Conservation (phyloP, 139 green algal species). For the Eudorina sp. region DNA sequence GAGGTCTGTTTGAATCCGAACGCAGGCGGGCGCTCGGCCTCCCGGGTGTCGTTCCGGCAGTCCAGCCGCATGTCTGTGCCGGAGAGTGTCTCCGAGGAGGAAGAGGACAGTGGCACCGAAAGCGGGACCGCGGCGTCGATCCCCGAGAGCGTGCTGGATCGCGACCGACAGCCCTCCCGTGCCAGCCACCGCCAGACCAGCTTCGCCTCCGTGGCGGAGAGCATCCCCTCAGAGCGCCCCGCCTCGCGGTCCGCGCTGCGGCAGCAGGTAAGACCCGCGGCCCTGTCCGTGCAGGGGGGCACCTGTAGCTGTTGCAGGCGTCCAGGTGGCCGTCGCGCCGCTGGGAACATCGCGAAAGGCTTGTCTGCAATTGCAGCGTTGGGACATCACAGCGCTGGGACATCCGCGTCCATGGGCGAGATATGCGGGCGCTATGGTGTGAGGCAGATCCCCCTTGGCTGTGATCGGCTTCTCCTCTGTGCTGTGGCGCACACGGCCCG, state of each 20-base stretch:
- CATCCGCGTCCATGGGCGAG: too few species aligned
- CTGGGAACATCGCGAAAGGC: too few species aligned
- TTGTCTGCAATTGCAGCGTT: too few species aligned
- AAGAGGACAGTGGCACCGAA: neutral
- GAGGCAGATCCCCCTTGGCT: too few species aligned
- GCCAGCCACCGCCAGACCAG: constrained; percentile 3
- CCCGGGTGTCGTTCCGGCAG: neutral
- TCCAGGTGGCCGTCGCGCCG: too few species aligned
- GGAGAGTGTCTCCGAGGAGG: constrained; percentile 8
- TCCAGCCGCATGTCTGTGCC: constrained; percentile 4
- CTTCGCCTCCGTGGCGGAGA: neutral
- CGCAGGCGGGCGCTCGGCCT: constrained; percentile 1
- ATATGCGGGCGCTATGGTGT: too few species aligned
- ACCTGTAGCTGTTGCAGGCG: too few species aligned
- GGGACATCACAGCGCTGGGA: too few species aligned
- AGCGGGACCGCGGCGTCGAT: neutral
- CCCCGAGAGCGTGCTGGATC: neutral
- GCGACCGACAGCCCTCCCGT: neutral
- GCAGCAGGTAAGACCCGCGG: constrained; percentile 2
- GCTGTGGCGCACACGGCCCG: too few species aligned
- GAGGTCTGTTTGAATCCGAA: too few species aligned
- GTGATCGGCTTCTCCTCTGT: too few species aligned
- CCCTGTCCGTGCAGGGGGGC: too few species aligned
- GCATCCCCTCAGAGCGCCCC: neutral
- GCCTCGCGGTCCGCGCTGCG: neutral